A percentile compares a stretch with the other conserved stretches of the same genome.
These are phyloP conservation scores for Crithidia bombi DNA, from an alignment of 208 protist genomes.

Conservation along the genomic window DNA sequence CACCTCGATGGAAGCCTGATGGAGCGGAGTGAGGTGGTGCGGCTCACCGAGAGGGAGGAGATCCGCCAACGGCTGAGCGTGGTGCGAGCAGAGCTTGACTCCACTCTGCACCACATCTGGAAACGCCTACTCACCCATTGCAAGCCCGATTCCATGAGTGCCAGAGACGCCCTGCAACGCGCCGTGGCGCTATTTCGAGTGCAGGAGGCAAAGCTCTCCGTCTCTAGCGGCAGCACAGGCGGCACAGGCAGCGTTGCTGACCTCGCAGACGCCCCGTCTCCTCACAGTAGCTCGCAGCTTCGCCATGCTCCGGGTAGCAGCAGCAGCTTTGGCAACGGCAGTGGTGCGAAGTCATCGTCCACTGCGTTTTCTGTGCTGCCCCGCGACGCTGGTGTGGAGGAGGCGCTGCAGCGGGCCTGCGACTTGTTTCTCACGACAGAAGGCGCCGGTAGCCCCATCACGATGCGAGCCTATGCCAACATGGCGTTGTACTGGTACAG, in stretches of 20 bases:
- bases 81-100: conserved; percentile 19
- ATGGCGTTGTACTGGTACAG: conserved; percentile 42
- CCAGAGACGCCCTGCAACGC: conserved; percentile 38
- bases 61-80: background rate
- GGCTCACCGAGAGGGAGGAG: background rate
- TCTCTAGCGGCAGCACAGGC: background rate
- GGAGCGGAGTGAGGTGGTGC: background rate
- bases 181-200: conserved; percentile 35
- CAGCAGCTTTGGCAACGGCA: background rate
- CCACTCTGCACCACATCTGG: conserved; percentile 40
- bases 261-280: background rate
- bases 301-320: background rate
- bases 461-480: conserved; percentile 39
- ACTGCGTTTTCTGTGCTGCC: conserved; percentile 6
- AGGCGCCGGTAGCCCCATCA: conserved; percentile 21
- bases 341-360: background rate
- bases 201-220: conserved; percentile 1
- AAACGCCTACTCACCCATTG: conserved; percentile 38
- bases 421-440: conserved; percentile 27
- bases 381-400: conserved; percentile 16
- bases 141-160: conserved; percentile 36
- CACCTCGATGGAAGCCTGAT: background rate
- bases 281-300: background rate
- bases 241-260: background rate
- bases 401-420: conserved; percentile 22